Evolutionary conservation across 2,329 filamentous ascomycete genomes (phyloP), one percentile per base, ranked within the genome.

Genomic region (Penicillium olsonii): DNA sequence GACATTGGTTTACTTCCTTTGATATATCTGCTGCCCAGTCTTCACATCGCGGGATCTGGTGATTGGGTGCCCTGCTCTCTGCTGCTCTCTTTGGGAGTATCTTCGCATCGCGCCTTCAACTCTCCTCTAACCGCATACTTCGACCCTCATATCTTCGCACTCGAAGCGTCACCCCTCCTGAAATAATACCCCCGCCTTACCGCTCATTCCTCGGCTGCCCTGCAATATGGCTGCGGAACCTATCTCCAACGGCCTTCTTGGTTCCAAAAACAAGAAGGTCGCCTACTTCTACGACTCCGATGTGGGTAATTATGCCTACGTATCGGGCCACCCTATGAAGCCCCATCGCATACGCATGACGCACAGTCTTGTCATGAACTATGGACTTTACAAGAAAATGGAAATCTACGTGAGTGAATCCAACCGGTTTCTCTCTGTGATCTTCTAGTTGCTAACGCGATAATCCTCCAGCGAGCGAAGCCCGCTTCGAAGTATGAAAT

Each of bases 271-370:
- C 68, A 95, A 94, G 75, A 90, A 92, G 68, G 90, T 97, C 50
- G 92, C 92, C 48, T 97, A 97, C 76, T 97, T 97, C 73, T 97
- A 97, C 80, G 92, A 97, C 69, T 95, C 90, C 3, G 92, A 97
- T 75, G 94, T 97, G 68, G 92, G 92, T 58, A 97, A 97, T 73
- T 97, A 96, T 78, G 92, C 92, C 69, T 97, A 97, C 68, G 90
- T 95, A 50, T 79, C 82, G 11, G 81, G 81, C n/a, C 83, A 84
- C 71, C 82, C 84, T 27, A 86, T 86, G 83, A 85, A 85, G 69
- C 82, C 83, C 31, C 82, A 83, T 65, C 76, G 84, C 56, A 87
- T 88, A 72, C 78, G 85, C 59, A 84, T 88, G 79, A 83, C 78
- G 39, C 78, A 81, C 64, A 80, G 77, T 56, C 70, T 87, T 65